Conservation (phyloP, 176 grass and related monocot genomes). For the Puya raimondii region DNA sequence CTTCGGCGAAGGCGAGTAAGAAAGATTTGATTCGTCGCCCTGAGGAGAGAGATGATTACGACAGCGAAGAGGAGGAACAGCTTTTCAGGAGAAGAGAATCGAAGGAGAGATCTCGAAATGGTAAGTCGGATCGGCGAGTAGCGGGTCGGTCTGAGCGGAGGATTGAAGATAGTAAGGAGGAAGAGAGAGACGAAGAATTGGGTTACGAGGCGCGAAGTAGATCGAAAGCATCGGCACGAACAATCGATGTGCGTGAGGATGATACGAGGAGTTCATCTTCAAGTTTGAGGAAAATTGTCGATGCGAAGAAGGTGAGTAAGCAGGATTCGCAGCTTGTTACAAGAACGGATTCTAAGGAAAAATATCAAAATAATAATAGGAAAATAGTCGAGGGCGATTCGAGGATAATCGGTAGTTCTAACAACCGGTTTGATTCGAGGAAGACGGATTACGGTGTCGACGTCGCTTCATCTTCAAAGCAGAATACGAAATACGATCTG, state of each 20-base stretch:
- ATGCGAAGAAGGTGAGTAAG: constrained; percentile 11
- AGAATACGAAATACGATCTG: constrained; percentile 10
- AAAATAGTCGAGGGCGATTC: constrained; percentile 41
- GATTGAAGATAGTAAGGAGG: neutral
- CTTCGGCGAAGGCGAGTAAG: constrained; percentile 15
- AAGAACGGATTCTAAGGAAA: constrained; percentile 25
- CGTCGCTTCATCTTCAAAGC: neutral
- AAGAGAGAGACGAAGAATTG: constrained; percentile 25
- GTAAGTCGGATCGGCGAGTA: constrained; percentile 11
- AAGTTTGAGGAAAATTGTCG: constrained; percentile 7
- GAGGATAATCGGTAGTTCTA: constrained; percentile 25
- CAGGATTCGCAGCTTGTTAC: constrained; percentile 15
- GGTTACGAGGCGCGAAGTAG: constrained; percentile 9
- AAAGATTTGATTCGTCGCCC: neutral
- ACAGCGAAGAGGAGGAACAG: neutral
- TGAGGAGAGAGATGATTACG: constrained; percentile 4
- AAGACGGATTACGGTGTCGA: neutral
- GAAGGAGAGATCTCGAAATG: constrained; percentile 4
- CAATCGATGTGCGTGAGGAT: constrained; percentile 6
- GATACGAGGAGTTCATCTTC: constrained; percentile 7
- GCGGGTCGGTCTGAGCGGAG: constrained; percentile 8
- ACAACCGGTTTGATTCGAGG: constrained; percentile 32
- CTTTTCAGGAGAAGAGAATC: neutral
- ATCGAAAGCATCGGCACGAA: neutral
- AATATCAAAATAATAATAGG: constrained; percentile 27